These are phyloP conservation scores for Yamadazyma siamensis DNA, from an alignment of 1,139 yeast genomes.

Conservation along the genomic window DNA sequence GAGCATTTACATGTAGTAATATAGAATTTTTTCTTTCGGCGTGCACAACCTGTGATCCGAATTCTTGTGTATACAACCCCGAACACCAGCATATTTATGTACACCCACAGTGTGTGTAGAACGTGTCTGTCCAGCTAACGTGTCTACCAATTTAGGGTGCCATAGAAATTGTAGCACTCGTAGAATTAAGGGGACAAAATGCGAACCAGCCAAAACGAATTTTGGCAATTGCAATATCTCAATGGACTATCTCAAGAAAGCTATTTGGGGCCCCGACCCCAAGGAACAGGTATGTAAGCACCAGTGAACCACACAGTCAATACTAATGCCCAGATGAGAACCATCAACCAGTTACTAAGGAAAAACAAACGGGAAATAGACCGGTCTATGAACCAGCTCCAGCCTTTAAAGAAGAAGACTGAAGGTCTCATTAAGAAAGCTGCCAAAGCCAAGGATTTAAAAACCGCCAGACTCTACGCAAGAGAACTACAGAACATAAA, in stretches of 20 bases:
- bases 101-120: too few species aligned
- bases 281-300: conserved; percentile 67
- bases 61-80: too few species aligned
- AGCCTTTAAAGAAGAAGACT: conserved; percentile 67
- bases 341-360: conserved; percentile 76
- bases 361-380: conserved; percentile 85
- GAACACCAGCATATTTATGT: too few species aligned
- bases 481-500: conserved; percentile 73
- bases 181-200: too few species aligned
- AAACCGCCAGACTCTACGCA: conserved; percentile 76
- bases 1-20: too few species aligned
- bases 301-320: not conserved
- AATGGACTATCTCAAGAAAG: conserved; percentile 56
- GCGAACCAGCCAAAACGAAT: too few species aligned
- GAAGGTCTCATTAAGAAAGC: conserved; percentile 69
- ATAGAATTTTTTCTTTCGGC: too few species aligned
- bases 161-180: too few species aligned
- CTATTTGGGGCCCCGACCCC: conserved; percentile 95
- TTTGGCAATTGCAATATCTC: too few species aligned
- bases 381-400: conserved; percentile 65
- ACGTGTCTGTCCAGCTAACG: too few species aligned
- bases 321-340: conserved; percentile 58
- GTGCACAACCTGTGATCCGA: too few species aligned
- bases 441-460: conserved; percentile 75
- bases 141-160: too few species aligned